These are phyloP conservation scores for Aspergillus affinis DNA, from an alignment of 495 filamentous ascomycete genomes.

Conservation along the genomic window DNA sequence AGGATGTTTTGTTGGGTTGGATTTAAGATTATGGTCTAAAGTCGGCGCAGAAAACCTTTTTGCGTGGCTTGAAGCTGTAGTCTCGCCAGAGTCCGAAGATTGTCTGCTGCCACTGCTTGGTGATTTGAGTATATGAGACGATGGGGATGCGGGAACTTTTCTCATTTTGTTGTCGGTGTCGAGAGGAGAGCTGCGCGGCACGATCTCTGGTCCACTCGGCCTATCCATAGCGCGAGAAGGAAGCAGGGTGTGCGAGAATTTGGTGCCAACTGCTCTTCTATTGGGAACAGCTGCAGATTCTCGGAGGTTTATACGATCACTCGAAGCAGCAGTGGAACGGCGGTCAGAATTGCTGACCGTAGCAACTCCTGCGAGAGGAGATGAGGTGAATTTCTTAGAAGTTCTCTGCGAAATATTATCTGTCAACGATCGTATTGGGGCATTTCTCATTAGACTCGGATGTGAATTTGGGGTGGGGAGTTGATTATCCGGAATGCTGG, in stretches of 20 bases:
- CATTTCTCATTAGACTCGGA: conserved; percentile 2
- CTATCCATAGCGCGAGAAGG: neutral
- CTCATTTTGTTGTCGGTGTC: neutral
- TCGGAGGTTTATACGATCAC: neutral
- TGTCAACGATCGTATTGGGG: conserved; percentile 11
- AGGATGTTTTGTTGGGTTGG: neutral
- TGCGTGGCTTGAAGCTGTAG: neutral
- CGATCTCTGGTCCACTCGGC: neutral
- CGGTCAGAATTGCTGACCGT: conserved; percentile 12
- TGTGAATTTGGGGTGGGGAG: neutral
- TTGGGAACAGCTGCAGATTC: neutral
- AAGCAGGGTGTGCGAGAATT: neutral
- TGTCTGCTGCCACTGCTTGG: neutral
- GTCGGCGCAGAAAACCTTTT: neutral
- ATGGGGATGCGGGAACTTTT: neutral
- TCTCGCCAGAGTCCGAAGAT: neutral
- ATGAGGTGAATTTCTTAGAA: conserved; percentile 33
- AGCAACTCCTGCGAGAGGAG: conserved; percentile 32
- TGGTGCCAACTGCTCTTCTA: neutral
- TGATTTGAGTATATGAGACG: neutral
- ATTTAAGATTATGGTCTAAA: neutral
- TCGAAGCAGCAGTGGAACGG: neutral
- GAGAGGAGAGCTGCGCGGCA: neutral
- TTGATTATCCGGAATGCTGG: neutral
- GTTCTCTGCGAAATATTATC: conserved; percentile 15